Evolutionary conservation across 768 basidiomycete species (phyloP).

Genomic region (Mrakia gelida): DNA sequence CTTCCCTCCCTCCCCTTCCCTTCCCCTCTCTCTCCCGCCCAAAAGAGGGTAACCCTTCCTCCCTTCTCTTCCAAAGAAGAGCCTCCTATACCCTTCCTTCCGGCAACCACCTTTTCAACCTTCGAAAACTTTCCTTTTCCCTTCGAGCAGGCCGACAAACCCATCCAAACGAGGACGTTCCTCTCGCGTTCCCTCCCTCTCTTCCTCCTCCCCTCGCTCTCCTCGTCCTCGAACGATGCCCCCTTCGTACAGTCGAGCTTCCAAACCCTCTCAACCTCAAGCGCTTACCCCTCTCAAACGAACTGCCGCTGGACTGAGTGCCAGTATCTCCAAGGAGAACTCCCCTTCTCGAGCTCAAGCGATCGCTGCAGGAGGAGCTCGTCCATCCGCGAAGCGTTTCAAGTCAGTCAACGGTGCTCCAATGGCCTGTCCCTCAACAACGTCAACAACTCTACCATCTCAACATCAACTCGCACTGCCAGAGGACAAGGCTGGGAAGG

Average conservation of each 20-base stretch:
- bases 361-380: neutral
- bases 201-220: neutral
- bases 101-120: neutral
- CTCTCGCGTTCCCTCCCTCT: neutral
- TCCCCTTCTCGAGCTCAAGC: neutral
- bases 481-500: neutral
- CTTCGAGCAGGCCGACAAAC: neutral
- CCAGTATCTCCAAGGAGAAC: constrained; percentile 5
- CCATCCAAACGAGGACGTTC: neutral
- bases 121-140: neutral
- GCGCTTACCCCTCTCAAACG: constrained; percentile 18
- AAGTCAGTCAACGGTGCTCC: neutral
- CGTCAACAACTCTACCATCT: neutral
- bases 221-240: neutral
- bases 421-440: neutral
- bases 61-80: neutral
- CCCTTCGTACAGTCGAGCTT: neutral
- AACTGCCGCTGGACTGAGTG: constrained; percentile 5
- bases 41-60: neutral
- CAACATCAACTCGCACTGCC: neutral
- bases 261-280: constrained; percentile 10
- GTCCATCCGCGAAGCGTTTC: neutral
- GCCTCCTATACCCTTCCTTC: neutral
- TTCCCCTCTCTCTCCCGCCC: neutral
- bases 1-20: neutral